A percentile compares a stretch with the other conserved stretches of the same genome.
Evolutionary conservation across 768 basidiomycete species (phyloP).

Genomic region (Hydnomerulius pinastri): DNA sequence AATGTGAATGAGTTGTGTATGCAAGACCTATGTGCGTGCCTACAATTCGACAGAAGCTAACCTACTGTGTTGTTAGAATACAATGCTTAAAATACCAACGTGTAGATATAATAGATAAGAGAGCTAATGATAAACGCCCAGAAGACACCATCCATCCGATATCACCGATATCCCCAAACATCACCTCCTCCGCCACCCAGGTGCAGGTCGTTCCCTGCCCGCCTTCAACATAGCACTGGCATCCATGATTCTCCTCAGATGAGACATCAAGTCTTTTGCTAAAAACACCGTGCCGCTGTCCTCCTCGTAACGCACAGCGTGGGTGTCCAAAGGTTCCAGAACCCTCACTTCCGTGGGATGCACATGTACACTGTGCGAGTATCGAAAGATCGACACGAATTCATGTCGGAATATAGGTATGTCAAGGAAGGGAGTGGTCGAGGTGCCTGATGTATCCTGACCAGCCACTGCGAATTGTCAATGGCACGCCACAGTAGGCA

Average conservation of each 20-base stretch:
- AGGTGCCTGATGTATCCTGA: constrained; percentile 14
- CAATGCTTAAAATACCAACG: constrained; percentile 12
- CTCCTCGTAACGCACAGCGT: constrained; percentile 53
- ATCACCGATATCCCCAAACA: not conserved
- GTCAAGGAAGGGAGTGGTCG: constrained; percentile 16
- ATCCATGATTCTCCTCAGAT: constrained; percentile 30
- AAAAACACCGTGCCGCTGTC: constrained; percentile 62
- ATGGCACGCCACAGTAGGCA: not conserved
- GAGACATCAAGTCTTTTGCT: constrained; percentile 43
- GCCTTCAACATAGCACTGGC: constrained; percentile 18
- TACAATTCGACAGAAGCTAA: not conserved
- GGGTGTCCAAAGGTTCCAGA: constrained; percentile 51
- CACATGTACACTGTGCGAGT: constrained; percentile 47
- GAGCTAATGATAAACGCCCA: no score
- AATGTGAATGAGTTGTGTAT: not conserved
- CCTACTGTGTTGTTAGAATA: constrained; percentile 17
- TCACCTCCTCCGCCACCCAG: constrained; percentile 14
- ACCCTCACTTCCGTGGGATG: constrained; percentile 43
- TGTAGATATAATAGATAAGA: constrained; percentile 12
- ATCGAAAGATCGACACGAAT: constrained; percentile 65
- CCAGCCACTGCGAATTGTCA: constrained; percentile 11
- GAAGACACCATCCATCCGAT: no score
- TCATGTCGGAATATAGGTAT: constrained; percentile 45
- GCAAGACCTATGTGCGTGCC: not conserved
- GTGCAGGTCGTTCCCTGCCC: constrained; percentile 4